A percentile compares a stretch with the other conserved stretches of the same genome.
phyloP scores from a whole-genome alignment of 2,329 filamentous ascomycete genomes.

The Ophiostoma ips region DNA sequence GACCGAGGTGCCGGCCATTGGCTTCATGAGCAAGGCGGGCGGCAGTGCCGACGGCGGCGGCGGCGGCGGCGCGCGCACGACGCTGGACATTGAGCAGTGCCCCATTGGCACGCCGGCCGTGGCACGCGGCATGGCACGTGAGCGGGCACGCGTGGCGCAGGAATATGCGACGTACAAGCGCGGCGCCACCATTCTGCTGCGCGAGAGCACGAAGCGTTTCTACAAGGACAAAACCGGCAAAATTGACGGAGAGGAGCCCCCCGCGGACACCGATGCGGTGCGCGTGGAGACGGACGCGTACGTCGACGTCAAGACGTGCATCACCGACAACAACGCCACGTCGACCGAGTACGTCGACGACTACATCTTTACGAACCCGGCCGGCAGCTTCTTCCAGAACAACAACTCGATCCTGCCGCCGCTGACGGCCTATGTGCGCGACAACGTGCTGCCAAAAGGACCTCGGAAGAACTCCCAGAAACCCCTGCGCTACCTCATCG shows the following conservation, averaged over 20 bases:
- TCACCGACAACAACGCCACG: slow-evolving; percentile 71
- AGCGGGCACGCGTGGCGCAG: slow-evolving; percentile 59
- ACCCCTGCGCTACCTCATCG: slow-evolving; percentile 69
- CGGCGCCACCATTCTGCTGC: slow-evolving; percentile 77
- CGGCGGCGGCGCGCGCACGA: slow-evolving; percentile 46
- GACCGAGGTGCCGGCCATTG: slow-evolving; percentile 59
- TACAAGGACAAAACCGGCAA: slow-evolving; percentile 24
- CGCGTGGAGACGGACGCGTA: slow-evolving; percentile 43
- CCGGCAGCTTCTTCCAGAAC: slow-evolving; percentile 96
- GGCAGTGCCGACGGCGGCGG: too few relatives aligned
- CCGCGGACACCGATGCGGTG: slow-evolving; percentile 27
- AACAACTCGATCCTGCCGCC: slow-evolving; percentile 91
- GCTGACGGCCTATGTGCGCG: slow-evolving; percentile 78
- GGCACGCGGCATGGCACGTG: slow-evolving; percentile 60
- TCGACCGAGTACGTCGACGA: slow-evolving; percentile 79
- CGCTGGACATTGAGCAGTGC: slow-evolving; percentile 93
- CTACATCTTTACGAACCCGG: slow-evolving; percentile 79
- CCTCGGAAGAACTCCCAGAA: slow-evolving; percentile 7
- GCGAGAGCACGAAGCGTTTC: slow-evolving; percentile 66
- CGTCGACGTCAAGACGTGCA: slow-evolving; percentile 72
- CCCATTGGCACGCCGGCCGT: slow-evolving; percentile 86
- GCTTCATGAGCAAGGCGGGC: slow-evolving; percentile 66
- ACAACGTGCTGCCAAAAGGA: slow-evolving; percentile 44
- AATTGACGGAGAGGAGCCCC: not conserved
- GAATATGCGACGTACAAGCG: slow-evolving; percentile 60